Base-by-base conservation (phyloP, 1,139 yeast species). In the Kluyveromyces marxianus region DNA sequence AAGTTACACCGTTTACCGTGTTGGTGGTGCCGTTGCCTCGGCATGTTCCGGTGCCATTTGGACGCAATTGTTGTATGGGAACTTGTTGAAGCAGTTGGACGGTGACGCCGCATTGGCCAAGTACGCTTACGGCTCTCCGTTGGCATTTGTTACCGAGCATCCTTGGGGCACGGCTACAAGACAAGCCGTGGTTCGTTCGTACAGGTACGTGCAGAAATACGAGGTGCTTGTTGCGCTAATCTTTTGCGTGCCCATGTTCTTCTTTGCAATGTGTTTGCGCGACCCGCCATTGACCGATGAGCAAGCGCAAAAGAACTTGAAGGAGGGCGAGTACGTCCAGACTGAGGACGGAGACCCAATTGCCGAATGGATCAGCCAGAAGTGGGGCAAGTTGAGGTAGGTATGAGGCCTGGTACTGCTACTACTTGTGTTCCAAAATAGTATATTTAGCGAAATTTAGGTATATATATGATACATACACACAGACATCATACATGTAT, bases 161-260 rank as follows among this genome's bases (percentile, higher is more conserved):
- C 60, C 74, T 3, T 77, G 83, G 81, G 84, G 78, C 1, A 63
- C 81, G 3, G 73, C 79, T n/a, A 77, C 71, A 51, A 73, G 88
- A 63, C 54, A 59, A 6, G 78, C 75, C 1, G 69, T 79, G 41
- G 81, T 77, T 5, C 65, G 58, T 39, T 74, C 84, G 2, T 81
- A 81, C 61, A 72, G 73, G 44, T 66, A 76, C 47, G 72, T 79
- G 37, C 87, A 81, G 62, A 69, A 69, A 55, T 62, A 76, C 47
- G 69, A 80, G 54, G 70, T 78, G 49, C 66, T 77, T 43, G 71
- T 75, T 35, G 85, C 83, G 10, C 60, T 79, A 29, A 28, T 46
- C 7, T 39, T 51, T 4, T 30, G 45, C n/a, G 42, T 47, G 5
- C 51, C 53, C 8, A 66, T 79, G 51, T 59, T 81, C 33, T 48